Evolutionary conservation across 1,139 yeast genomes (phyloP).

Genomic region (Entelexis sorbosivorans): DNA sequence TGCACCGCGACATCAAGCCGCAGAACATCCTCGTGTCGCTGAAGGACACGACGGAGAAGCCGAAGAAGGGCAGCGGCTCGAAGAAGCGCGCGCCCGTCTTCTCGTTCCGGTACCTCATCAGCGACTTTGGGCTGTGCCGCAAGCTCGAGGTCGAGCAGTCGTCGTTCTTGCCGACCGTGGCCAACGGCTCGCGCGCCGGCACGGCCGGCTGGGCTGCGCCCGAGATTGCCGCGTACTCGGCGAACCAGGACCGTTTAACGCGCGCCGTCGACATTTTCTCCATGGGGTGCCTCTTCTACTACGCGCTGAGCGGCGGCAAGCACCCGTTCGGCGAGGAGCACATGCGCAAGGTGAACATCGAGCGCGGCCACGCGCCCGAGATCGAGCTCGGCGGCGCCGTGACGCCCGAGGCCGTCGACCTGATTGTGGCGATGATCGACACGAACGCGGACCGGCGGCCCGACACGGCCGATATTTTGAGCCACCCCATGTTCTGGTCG

Average conservation of each 20-base stretch:
- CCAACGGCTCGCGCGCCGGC: slow-evolving; percentile 60
- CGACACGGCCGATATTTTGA: slow-evolving; percentile 51
- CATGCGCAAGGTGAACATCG: slow-evolving; percentile 76
- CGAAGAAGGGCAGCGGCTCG: slow-evolving; percentile 33
- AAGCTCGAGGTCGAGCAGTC: slow-evolving; percentile 85
- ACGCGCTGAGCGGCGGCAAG: slow-evolving; percentile 68
- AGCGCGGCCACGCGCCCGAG: slow-evolving; percentile 42
- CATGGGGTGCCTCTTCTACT: slow-evolving; percentile 86
- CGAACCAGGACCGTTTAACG: slow-evolving; percentile 45
- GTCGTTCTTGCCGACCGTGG: slow-evolving; percentile 83
- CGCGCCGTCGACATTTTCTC: slow-evolving; percentile 91
- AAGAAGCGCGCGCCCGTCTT: slow-evolving; percentile 19
- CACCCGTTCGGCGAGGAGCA: slow-evolving; percentile 94
- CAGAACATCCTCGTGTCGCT: slow-evolving; percentile 79
- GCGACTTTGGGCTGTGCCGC: slow-evolving; percentile 93
- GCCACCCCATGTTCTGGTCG: slow-evolving; percentile 86
- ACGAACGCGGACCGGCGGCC: slow-evolving; percentile 65
- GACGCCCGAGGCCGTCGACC: slow-evolving; percentile 58
- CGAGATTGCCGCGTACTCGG: slow-evolving; percentile 39
- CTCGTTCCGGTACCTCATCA: slow-evolving; percentile 54
- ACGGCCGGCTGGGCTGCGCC: slow-evolving; percentile 99
- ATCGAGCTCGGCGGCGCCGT: slow-evolving; percentile 42
- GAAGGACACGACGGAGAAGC: slow-evolving; percentile 28
- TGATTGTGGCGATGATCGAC: slow-evolving; percentile 61
- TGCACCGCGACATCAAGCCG: slow-evolving; percentile 92